These are phyloP conservation scores for Elongisporangium prolatum DNA, from an alignment of 352 stramenopile genomes.

Conservation along the genomic window DNA sequence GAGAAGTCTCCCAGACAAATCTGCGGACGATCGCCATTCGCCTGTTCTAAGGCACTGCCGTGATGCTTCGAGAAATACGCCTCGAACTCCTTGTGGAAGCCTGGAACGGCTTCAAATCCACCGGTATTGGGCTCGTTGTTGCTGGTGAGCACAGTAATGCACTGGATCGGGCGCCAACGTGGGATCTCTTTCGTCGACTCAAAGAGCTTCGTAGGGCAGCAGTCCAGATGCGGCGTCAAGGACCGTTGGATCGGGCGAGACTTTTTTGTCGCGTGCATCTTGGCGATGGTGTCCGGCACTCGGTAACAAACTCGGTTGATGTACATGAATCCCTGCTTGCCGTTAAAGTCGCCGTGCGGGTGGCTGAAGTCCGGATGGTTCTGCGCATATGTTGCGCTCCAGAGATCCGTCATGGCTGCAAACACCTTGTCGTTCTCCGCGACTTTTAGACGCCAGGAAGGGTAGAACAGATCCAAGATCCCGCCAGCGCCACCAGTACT, in stretches of 20 bases:
- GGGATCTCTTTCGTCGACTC: constrained; percentile 65
- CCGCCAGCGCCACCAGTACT: constrained; percentile 84
- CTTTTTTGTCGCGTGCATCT: constrained; percentile 56
- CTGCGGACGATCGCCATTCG: constrained; percentile 29
- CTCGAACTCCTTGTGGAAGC: constrained; percentile 85
- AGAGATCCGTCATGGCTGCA: constrained; percentile 80
- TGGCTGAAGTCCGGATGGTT: constrained; percentile 61
- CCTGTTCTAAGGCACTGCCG: constrained; percentile 6
- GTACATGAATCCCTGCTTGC: constrained; percentile 81
- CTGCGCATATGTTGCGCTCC: constrained; percentile 65
- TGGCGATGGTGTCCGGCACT: constrained; percentile 62
- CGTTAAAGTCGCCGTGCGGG: constrained; percentile 65
- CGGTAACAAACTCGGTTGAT: constrained; percentile 86
- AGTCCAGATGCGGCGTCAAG: constrained; percentile 86
- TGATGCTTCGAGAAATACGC: constrained; percentile 40
- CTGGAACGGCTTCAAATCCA: constrained; percentile 81
- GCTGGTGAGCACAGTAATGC: constrained; percentile 80
- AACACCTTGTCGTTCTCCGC: constrained; percentile 70
- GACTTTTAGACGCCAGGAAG: constrained; percentile 79
- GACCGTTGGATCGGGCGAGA: constrained; percentile 80
- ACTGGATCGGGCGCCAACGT: constrained; percentile 87
- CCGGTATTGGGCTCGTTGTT: constrained; percentile 63
- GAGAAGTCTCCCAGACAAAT: constrained; percentile 88
- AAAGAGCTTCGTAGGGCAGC: constrained; percentile 73
- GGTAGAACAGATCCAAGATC: constrained; percentile 88